Conservation (phyloP, 441 rosid genomes). For the Theobroma grandiflorum region DNA sequence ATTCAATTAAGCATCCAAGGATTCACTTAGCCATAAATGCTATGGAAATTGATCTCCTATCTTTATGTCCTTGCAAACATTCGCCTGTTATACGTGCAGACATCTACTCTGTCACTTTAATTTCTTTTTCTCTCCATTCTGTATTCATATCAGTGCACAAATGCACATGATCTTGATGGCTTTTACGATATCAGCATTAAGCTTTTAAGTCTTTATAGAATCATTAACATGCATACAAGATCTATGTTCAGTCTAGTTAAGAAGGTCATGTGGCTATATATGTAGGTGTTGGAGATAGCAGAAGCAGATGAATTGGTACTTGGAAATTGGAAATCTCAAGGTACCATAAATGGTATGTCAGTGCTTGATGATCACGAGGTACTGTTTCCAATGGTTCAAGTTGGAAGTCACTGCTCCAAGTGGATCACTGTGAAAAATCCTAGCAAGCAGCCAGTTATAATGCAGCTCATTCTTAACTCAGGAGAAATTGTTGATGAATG, state of each 20-base stretch:
- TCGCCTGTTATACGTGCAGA: not conserved
- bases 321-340: conserved; percentile 74
- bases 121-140: not conserved
- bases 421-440: conserved; percentile 80
- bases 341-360: conserved; percentile 50
- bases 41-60: not conserved
- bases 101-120: not conserved
- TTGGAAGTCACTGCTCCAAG: conserved; percentile 55
- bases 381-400: conserved; percentile 57
- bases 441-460: conserved; percentile 64
- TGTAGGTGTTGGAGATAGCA: conserved; percentile 46
- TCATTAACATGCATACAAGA: not conserved
- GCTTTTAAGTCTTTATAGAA: not conserved
- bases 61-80: not conserved
- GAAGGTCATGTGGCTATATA: conserved; percentile 27
- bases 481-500: conserved; percentile 70
- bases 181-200: not conserved
- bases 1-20: not conserved
- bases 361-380: conserved; percentile 64
- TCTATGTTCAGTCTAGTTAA: conserved; percentile 19
- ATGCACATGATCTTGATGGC: not conserved
- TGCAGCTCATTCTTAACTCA: conserved; percentile 79
- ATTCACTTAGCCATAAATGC: not conserved
- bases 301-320: conserved; percentile 62
- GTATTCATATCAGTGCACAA: not conserved